Base-by-base conservation (phyloP, 2,329 filamentous ascomycete genomes). In the Apiospora rasikravindrae region DNA sequence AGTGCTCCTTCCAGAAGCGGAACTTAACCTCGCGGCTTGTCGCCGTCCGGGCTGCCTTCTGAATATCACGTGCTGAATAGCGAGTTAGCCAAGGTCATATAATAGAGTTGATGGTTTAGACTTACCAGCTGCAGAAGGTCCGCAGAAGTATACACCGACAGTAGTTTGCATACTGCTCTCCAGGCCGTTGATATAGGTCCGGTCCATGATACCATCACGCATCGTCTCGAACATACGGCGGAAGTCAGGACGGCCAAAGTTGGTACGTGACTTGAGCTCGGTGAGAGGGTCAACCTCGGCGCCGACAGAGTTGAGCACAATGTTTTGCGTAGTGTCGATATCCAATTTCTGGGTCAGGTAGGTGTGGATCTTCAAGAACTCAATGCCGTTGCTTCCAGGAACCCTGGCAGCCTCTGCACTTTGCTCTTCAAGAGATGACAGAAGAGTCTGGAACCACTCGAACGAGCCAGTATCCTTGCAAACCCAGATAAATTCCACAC, bases 1-100 rank as follows among this genome's bases (percentile, higher is more conserved):
- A 92, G 81, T 99, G 96, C 84, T 99, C 96, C 86, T 99, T 99
- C 96, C 96, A 99, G 87, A 99, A 99, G 78, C 94, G 93, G 86
- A 98, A 99, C 78, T 92, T 90, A 72, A 99, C 94, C 77, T 97
- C 93, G 74, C 89, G 89, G 49, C 89, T 91, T 16, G 91, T 93
- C 22, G 92, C 92, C 70, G 86, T 82, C 79, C 92, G 93, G 76
- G 94, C 93, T 22, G 96, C 95, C 80, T 90, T 90, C 83, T 93
- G 92, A 81, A 99, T 98, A 78, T 94, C 90, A 76, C 95, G 89
- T 8, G 96, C 96, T 84, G 89, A 86, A 66, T 67, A 67, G n/a
- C 14, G 47, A 49, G 80, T 87, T 80, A 87, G 83, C 61, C 33
- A 66, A 24, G 33, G 13, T 45, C n/a, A 24, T 69, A 10, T 22